phyloP scores from a whole-genome alignment of 208 protist genomes.

The Trypanosoma cruzi region DNA sequence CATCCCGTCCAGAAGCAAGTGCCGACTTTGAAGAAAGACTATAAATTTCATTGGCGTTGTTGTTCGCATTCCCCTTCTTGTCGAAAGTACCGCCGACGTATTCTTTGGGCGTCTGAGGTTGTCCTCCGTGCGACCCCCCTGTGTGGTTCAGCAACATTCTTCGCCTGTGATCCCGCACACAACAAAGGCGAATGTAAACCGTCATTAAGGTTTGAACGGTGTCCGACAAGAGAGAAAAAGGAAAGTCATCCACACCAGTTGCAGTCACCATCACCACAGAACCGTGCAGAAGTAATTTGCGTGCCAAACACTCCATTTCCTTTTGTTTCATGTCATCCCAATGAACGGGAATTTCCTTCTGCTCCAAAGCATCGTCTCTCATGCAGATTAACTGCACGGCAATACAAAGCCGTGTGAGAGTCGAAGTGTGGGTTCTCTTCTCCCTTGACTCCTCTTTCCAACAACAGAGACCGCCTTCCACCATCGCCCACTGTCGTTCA shows the following conservation, averaged over 20 bases:
- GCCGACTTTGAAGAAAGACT: background rate
- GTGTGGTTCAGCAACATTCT: background rate
- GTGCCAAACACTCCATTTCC: conserved; percentile 1
- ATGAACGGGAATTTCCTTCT: background rate
- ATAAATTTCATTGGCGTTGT: background rate
- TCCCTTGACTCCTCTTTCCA: background rate
- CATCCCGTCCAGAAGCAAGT: background rate
- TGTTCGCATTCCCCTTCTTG: background rate
- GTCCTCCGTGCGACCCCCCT: too few relatives aligned
- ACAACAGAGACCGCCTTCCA: background rate
- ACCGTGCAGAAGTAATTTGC: conserved; percentile 22
- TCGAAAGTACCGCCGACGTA: background rate
- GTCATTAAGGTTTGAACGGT: conserved; percentile 17
- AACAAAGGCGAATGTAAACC: conserved; percentile 11
- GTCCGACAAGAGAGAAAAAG: background rate
- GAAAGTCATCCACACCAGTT: background rate
- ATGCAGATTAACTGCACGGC: conserved; percentile 22
- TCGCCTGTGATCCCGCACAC: background rate
- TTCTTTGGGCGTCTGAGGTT: background rate
- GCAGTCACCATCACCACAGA: background rate
- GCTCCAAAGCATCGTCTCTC: background rate
- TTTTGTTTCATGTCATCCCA: background rate
- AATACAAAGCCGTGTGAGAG: conserved; percentile 18
- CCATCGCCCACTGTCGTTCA: conserved; percentile 7
- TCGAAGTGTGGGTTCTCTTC: background rate